phyloP scores from a whole-genome alignment of 768 basidiomycete species.

The Clathrus columnatus region DNA sequence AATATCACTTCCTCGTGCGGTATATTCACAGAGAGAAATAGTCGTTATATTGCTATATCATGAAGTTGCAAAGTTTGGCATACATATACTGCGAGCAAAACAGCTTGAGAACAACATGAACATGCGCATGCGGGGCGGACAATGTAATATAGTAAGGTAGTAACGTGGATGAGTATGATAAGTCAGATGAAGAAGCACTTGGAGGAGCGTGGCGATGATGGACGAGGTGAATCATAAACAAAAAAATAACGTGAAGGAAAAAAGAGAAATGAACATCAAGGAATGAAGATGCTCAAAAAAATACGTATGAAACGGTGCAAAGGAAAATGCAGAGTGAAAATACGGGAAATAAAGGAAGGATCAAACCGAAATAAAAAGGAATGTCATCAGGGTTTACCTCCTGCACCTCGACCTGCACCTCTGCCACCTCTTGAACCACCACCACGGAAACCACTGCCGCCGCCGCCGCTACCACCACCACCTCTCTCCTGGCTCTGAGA shows the following conservation, averaged over 20 bases:
- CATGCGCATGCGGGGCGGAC: background rate
- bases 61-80: background rate
- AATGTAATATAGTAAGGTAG: background rate
- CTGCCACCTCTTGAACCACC: slow-evolving; percentile 35
- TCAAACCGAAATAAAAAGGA: background rate
- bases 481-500: slow-evolving; percentile 39
- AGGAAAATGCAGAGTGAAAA: too few species aligned
- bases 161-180: background rate
- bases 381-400: background rate
- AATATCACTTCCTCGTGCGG: background rate
- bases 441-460: slow-evolving; percentile 17
- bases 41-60: background rate
- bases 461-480: slow-evolving; percentile 32
- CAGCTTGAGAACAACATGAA: background rate
- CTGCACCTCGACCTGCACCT: slow-evolving; percentile 3
- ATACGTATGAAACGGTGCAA: too few species aligned
- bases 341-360: background rate
- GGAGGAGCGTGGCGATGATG: background rate
- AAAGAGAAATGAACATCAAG: background rate
- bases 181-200: background rate
- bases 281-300: background rate
- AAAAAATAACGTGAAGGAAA: background rate
- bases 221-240: background rate
- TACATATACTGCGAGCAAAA: background rate
- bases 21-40: background rate